Evolutionary conservation across 2,329 filamentous ascomycete genomes (phyloP), one percentile per base, ranked within the genome.

Genomic region (Diplocarpon mali): DNA sequence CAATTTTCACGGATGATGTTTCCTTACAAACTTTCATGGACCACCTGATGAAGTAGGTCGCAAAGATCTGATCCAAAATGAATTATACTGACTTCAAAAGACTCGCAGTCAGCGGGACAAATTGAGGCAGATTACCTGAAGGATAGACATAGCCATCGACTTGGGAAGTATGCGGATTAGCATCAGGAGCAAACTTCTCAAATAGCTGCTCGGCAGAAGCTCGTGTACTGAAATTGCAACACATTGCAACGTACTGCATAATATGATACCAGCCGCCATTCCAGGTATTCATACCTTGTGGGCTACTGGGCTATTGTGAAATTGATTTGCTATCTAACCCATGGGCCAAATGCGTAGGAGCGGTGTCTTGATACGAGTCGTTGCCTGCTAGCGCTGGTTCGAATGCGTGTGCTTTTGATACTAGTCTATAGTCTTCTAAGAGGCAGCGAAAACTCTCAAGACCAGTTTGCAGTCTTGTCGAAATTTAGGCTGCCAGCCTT

Each of bases 11-110:
- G 1, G 92, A 98, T 60, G 92, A 98, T 65, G 92, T 98, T 44
- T 95, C 88, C 44, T 70, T 98, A 62, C 90, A 96, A 67, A 96
- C 90, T 1, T 98, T 98, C 63, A 98, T 98, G 92, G 92, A 98
- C 60, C 89, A 96, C 68, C 71, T 98, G 63, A 98, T 98, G 92
- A 98, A 98, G 86, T 89, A 72, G 67, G 82, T 73, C n/a, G 14
- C 14, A 11, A 27, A 10, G 16, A 46, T 13, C 32, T 9, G 40
- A 50, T 45, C 28, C 38, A 10, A 3, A 15, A 6, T 20, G 6
- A 10, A 13, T 27, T 15, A 40, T n/a, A 27, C 35, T 40, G n/a
- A 48, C 16, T n/a, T 16, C n/a, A 11, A 13, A 40, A 73, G 75
- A 58, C 65, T 80, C 62, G 76, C 77, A 42, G 76, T 80, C 13